Evolutionary conservation across 2,329 filamentous ascomycete genomes (phyloP), one percentile per base, ranked within the genome.

Genomic region (Colletotrichum godetiae): DNA sequence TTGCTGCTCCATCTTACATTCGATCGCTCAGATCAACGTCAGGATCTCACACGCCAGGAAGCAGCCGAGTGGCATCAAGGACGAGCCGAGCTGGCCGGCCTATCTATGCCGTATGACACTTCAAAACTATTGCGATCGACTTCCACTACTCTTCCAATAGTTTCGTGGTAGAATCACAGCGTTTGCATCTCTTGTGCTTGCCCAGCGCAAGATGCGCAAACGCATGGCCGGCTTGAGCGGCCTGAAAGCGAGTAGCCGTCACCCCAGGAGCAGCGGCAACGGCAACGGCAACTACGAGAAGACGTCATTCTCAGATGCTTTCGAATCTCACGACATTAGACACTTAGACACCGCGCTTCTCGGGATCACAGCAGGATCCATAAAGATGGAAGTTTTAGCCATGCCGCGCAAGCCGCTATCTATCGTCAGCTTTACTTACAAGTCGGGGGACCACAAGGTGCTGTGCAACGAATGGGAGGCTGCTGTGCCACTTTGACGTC

Each of bases 1-100:
- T 57, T 72, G 63, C 62, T 74, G 72, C 62, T 74, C 68, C 57
- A 72, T 68, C 72, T 74, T 52, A 73, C 67, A 72, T 74, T 67
- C 52, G 62, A 72, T 74, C 72, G 56, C 61, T 62, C 46, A 71
- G 67, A 73, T 73, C 67, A 73, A 58, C 6, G 60, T 71, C 27
- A 52, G 56, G 67, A 71, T 73, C 71, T 70, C 61, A 11, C 58
- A 68, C 46, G 27, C 37, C 56, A 37, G 60, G 46, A 52, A 73
- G 55, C 31, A 33, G 42, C 19, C 27, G 42, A 59, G 31, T 42
- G 55, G 33, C 15, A 52, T 52, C 33, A 12, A 58, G 31, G 12
- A 12, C 57, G 27, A 24, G n/a, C 52, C 22, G 8, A 27, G 8
- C 24, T 29, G 49, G 27, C 33, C 22, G 8, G 31, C 5, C 19